A percentile compares a stretch with the other conserved stretches of the same genome.
Evolutionary conservation across 2,329 filamentous ascomycete genomes (phyloP).

Genomic region (Fusarium sp.): DNA sequence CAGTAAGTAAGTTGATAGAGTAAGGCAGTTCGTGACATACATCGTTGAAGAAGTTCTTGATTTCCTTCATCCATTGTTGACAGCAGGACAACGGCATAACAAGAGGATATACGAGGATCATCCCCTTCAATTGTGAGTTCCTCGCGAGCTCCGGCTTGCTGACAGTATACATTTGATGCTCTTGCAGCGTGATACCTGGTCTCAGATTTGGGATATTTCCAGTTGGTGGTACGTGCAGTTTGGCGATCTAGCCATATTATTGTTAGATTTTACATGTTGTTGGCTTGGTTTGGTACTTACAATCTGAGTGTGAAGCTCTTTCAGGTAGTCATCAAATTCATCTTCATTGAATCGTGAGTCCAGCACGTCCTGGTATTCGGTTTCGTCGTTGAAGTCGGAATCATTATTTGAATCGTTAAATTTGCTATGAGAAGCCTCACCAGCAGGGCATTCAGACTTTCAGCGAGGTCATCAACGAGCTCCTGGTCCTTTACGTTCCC

Average conservation of each 20-base stretch:
- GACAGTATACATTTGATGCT: background rate
- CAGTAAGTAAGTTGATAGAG: rapidly evolving
- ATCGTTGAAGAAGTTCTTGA: background rate
- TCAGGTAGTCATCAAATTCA: background rate
- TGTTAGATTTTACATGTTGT: background rate
- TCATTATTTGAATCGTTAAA: too few species aligned
- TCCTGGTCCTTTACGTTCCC: too few species aligned
- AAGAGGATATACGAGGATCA: background rate
- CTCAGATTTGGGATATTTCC: background rate
- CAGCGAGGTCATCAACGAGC: too few species aligned
- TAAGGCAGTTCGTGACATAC: background rate
- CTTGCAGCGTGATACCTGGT: background rate
- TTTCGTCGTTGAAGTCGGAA: too few species aligned
- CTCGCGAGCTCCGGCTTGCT: background rate
- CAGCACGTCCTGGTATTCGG: background rate
- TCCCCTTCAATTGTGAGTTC: background rate
- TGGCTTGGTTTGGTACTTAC: background rate
- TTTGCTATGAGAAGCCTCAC: too few species aligned
- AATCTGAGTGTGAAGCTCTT: background rate
- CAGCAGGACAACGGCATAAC: background rate
- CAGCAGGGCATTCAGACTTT: too few species aligned
- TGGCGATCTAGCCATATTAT: rapidly evolving
- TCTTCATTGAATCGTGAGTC: background rate
- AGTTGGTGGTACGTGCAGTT: background rate
- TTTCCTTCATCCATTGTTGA: background rate